Conservation (phyloP, 1,284 basidiomycete genomes). For the Hemileia vastatrix region DNA sequence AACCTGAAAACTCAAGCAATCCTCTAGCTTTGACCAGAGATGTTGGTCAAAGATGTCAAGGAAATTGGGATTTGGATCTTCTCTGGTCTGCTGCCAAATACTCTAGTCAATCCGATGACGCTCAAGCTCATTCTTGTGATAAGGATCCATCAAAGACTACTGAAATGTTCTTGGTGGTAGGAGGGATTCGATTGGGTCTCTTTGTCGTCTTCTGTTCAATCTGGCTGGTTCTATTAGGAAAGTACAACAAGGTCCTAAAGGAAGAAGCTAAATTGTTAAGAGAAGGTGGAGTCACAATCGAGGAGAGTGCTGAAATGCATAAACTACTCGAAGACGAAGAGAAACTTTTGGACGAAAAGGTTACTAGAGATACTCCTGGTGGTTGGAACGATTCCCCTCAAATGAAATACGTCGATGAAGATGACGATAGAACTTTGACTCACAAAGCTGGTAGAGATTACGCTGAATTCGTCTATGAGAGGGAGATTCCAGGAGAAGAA, state of each 20-base stretch:
- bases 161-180: slow-evolving; percentile 16
- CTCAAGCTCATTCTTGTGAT: background rate
- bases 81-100: slow-evolving; percentile 21
- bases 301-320: slow-evolving; percentile 26
- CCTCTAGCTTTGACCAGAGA: slow-evolving; percentile 21
- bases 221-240: slow-evolving; percentile 16
- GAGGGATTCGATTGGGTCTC: slow-evolving; percentile 18
- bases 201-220: slow-evolving; percentile 19
- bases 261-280: background rate
- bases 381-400: background rate
- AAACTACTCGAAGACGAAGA: slow-evolving; percentile 21
- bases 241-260: slow-evolving; percentile 21
- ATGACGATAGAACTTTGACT: background rate
- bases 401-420: background rate
- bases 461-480: background rate
- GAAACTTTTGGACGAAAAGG: background rate
- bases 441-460: background rate
- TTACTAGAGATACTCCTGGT: background rate
- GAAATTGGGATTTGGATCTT: slow-evolving; percentile 24
- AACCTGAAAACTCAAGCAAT: background rate
- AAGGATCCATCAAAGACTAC: slow-evolving; percentile 4
- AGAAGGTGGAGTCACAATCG: background rate
- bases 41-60: slow-evolving; percentile 17
- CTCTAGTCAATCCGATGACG: slow-evolving; percentile 6
- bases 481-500: background rate